These are phyloP conservation scores for Neltuma alba DNA, from an alignment of 306 rosid genomes.

Conservation along the genomic window DNA sequence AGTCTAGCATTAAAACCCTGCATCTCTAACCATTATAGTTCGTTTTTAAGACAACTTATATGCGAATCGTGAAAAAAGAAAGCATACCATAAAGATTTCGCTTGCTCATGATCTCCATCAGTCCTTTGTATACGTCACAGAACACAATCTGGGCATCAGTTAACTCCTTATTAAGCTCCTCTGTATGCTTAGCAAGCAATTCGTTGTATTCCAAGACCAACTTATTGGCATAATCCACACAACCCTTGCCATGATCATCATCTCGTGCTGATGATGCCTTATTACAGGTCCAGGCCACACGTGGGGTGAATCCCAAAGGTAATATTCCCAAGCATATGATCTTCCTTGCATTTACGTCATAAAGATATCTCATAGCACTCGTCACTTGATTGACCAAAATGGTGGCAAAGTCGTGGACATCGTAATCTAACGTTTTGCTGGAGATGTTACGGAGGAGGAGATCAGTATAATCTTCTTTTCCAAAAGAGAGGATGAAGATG, in stretches of 20 bases:
- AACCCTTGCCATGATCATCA: slow-evolving; percentile 35
- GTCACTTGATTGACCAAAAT: slow-evolving; percentile 69
- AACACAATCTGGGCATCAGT: slow-evolving; percentile 62
- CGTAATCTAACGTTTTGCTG: slow-evolving; percentile 24
- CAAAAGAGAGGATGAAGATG: slow-evolving; percentile 72
- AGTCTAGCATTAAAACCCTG: neutral
- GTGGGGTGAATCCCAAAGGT: slow-evolving; percentile 83
- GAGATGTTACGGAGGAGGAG: slow-evolving; percentile 52
- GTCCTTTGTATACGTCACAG: slow-evolving; percentile 75
- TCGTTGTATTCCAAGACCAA: slow-evolving; percentile 65
- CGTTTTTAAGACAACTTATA: neutral
- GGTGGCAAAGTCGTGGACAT: slow-evolving; percentile 45
- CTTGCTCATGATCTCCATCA: slow-evolving; percentile 57
- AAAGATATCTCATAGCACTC: slow-evolving; percentile 63
- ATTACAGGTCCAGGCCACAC: slow-evolving; percentile 36
- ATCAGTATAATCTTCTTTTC: slow-evolving; percentile 75
- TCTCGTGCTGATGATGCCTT: slow-evolving; percentile 29
- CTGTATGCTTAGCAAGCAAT: slow-evolving; percentile 47
- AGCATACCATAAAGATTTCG: slow-evolving; percentile 59
- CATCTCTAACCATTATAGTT: neutral
- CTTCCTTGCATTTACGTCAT: slow-evolving; percentile 66
- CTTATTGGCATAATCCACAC: slow-evolving; percentile 60
- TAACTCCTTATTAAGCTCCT: slow-evolving; percentile 49
- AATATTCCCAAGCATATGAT: slow-evolving; percentile 70
- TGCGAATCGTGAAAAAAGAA: neutral